Evolutionary conservation across 306 rosid species (phyloP).

Genomic region (Pyrus bretschneideri): DNA sequence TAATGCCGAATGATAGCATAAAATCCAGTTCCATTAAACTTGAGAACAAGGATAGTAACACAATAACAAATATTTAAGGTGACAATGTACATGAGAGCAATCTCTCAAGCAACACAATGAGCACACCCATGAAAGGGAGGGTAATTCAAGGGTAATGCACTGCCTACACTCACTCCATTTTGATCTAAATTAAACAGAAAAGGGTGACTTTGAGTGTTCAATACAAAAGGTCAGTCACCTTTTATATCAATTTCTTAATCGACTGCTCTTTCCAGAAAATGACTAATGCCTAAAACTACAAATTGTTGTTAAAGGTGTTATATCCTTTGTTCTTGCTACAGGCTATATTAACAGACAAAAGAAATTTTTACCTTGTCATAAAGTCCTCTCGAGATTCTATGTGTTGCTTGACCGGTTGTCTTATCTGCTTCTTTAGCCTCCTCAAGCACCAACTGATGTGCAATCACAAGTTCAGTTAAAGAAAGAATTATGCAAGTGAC

Average conservation of each 20-base stretch:
- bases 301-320: background rate
- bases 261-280: background rate
- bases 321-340: background rate
- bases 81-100: background rate
- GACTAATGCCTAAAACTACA: background rate
- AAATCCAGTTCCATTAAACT: background rate
- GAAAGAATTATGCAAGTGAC: background rate
- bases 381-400: constrained; percentile 76
- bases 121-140: background rate
- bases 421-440: constrained; percentile 82
- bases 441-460: constrained; percentile 52
- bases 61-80: background rate
- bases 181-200: background rate
- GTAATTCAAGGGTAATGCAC: no score
- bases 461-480: constrained; percentile 9
- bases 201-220: background rate
- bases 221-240: background rate
- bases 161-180: background rate
- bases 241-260: background rate
- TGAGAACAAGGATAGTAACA: background rate
- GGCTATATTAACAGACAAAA: background rate
- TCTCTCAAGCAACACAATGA: background rate
- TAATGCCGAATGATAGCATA: background rate
- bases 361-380: constrained; percentile 55
- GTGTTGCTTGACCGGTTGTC: constrained; percentile 68